Base-by-base conservation (phyloP, 192 early-diverging fungal species). In the Coemansia sp. region DNA sequence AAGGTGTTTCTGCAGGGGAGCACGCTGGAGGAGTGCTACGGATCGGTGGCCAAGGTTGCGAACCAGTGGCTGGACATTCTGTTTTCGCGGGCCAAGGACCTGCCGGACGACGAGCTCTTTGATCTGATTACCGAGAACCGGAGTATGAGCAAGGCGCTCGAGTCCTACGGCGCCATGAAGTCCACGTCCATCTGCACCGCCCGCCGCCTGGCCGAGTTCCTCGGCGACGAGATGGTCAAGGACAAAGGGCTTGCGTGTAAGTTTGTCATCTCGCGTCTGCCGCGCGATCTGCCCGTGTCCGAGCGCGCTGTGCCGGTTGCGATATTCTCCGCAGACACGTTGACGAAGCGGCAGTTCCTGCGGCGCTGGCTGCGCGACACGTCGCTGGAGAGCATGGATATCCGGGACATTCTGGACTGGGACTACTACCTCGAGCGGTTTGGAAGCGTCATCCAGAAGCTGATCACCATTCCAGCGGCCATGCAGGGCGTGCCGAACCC, bases 181-280 rank as follows among this genome's bases (percentile, higher is more conserved):
- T 95, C 93, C 4, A 97, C 98, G 9, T 88, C 95, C 10, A 97
- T 99, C 63, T 95, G 89, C 62, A 97, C 96, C 2, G 98, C 98
- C 2, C 92, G 90, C 18, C 89, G 98, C 60, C 77, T 99, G 40
- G 95, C 95, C 1, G 96, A 98, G 87, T 97, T 99, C 56, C 80
- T 99, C 66, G 98, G 98, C 55, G 94, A 97, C 72, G 88, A 97
- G 69, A 97, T 98, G 95, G 95, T 98, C 19, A 95, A 96, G 75
- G 98, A 97, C 78, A 96, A 96, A 69, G 95, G 95, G 18, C 75
- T 99, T 63, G 91, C 92, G 48, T 99, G 98, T 74, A 91, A 95
- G 67, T 99, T 97, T 72, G 90, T 99, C 43, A 96, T 99, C 48
- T 92, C 94, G 0, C 77, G 86, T 47, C 90, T 91, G 66, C 98